A percentile compares a stretch with the other conserved stretches of the same genome.
These are phyloP conservation scores for Boletus pseudo-olivaceus DNA, from an alignment of 768 basidiomycete species.

Conservation along the genomic window DNA sequence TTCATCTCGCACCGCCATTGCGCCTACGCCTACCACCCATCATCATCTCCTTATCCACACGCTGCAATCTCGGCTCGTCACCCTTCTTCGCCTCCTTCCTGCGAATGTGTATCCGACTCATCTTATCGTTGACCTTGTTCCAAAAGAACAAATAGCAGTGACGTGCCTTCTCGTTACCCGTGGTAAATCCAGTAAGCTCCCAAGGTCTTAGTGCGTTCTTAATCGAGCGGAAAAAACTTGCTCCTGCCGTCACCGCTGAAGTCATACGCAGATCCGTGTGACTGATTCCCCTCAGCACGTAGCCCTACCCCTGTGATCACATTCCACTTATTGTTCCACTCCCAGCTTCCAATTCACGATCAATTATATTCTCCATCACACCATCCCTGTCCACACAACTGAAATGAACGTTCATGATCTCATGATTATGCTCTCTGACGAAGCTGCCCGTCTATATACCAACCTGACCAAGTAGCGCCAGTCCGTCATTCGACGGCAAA, in stretches of 20 bases:
- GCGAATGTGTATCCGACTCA: slow-evolving; percentile 5
- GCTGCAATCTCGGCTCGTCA: slow-evolving; percentile 26
- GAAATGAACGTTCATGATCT: slow-evolving; percentile 16
- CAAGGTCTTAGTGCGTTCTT: slow-evolving; percentile 26
- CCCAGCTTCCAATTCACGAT: slow-evolving; percentile 20
- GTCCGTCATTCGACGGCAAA: slow-evolving; percentile 13
- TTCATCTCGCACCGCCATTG: slow-evolving; percentile 30
- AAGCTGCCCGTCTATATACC: slow-evolving; percentile 13
- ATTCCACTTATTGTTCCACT: slow-evolving; percentile 11
- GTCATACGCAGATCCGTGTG: slow-evolving; percentile 33
- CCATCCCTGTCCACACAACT: slow-evolving; percentile 7
- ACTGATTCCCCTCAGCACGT: slow-evolving; percentile 12
- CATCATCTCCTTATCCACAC: slow-evolving; percentile 17
- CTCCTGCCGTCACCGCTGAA: slow-evolving; percentile 26
- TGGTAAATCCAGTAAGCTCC: slow-evolving; percentile 6
- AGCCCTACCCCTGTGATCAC: slow-evolving; percentile 21
- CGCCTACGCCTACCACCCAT: slow-evolving; percentile 25
- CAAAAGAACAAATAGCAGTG: not conserved
- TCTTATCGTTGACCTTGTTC: slow-evolving; percentile 16
- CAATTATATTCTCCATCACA: slow-evolving; percentile 20
- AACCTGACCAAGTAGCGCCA: slow-evolving; percentile 10
- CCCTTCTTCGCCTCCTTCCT: slow-evolving; percentile 18
- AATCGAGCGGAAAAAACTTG: slow-evolving; percentile 12
- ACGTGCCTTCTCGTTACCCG: not conserved
- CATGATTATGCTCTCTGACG: slow-evolving; percentile 11